phyloP scores from a whole-genome alignment of 768 basidiomycete genomes.

The Calocybe gangraenosa region DNA sequence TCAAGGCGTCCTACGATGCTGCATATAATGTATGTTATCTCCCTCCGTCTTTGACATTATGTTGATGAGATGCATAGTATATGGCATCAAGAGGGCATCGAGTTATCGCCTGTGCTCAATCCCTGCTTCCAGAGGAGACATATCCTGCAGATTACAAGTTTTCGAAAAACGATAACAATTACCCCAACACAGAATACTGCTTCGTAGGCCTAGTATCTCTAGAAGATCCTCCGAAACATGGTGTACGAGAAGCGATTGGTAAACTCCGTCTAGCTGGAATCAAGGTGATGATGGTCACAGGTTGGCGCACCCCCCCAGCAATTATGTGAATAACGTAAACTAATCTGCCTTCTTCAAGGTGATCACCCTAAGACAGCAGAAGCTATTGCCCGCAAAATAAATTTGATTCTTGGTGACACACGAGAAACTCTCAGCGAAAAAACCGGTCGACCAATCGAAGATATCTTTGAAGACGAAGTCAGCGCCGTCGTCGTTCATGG shows the following conservation, averaged over 20 bases:
- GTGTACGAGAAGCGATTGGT: slow-evolving; percentile 68
- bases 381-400: slow-evolving; percentile 71
- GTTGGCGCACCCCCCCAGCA: slow-evolving; percentile 23
- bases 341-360: slow-evolving; percentile 32
- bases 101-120: slow-evolving; percentile 69
- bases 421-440: slow-evolving; percentile 55
- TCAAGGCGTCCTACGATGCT: slow-evolving; percentile 48
- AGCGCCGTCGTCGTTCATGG: slow-evolving; percentile 65
- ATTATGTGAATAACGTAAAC: background rate
- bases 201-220: slow-evolving; percentile 65
- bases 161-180: slow-evolving; percentile 49
- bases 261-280: slow-evolving; percentile 68
- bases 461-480: slow-evolving; percentile 67
- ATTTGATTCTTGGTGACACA: slow-evolving; percentile 63
- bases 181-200: slow-evolving; percentile 53
- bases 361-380: slow-evolving; percentile 75
- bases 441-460: slow-evolving; percentile 48
- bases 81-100: slow-evolving; percentile 77
- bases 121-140: slow-evolving; percentile 43
- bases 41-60: background rate
- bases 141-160: slow-evolving; percentile 48
- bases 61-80: slow-evolving; percentile 36
- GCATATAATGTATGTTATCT: slow-evolving; percentile 50
- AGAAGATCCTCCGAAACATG: slow-evolving; percentile 69
- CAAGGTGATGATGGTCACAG: slow-evolving; percentile 77